phyloP scores from a whole-genome alignment of 2,329 filamentous ascomycete species.

The Colletotrichum horii region DNA sequence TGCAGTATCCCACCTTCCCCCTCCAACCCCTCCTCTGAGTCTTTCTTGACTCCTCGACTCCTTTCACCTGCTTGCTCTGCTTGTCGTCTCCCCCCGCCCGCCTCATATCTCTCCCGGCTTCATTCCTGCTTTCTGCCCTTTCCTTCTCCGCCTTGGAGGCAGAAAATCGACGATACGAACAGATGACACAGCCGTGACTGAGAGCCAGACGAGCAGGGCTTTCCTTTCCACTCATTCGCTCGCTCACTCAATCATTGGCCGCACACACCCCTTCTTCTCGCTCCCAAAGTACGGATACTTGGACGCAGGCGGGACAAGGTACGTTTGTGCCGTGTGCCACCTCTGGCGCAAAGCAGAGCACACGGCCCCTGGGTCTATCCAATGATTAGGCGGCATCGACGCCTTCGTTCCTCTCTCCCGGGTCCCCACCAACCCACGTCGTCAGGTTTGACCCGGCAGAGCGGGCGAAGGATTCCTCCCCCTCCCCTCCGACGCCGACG shows the following conservation, averaged over 20 bases:
- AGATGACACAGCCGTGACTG: not conserved
- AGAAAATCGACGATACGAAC: not conserved
- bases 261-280: not conserved
- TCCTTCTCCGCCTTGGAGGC: not conserved
- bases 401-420: constrained; percentile 22
- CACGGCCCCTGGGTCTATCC: not conserved
- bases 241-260: not conserved
- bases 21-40: not conserved
- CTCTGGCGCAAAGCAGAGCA: not conserved
- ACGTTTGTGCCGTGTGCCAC: not conserved
- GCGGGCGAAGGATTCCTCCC: constrained; percentile 20
- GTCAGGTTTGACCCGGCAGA: constrained; percentile 21
- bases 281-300: not conserved
- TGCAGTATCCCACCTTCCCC: not conserved
- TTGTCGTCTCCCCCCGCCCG: not conserved
- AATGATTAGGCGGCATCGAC: not conserved
- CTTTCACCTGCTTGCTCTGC: not conserved
- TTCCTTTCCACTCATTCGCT: not conserved
- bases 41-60: not conserved
- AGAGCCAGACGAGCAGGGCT: not conserved
- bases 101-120: not conserved
- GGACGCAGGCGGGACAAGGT: not conserved
- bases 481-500: not conserved
- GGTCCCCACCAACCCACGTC: constrained; percentile 14
- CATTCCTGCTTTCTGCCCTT: not conserved